Evolutionary conservation across 2,329 filamentous ascomycete species (phyloP), one percentile per base, ranked within the genome.

Genomic region (Immersiporthe knoxdaviesiana): DNA sequence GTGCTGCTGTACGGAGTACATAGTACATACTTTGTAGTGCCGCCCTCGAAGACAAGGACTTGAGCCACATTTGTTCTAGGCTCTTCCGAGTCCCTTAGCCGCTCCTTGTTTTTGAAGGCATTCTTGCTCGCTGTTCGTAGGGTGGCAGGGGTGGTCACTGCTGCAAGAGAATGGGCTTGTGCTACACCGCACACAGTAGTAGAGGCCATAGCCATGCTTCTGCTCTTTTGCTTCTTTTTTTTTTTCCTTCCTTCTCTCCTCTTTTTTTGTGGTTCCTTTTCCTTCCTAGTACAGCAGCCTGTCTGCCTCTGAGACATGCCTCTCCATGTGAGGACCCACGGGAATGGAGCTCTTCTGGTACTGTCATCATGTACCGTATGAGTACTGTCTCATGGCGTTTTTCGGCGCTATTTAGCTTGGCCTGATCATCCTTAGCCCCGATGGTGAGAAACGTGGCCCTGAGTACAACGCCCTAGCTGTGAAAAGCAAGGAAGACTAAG

Each of bases 11-110:
- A 6, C n/a, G n/a, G n/a, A n/a, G n/a, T n/a, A n/a, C n/a, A n/a
- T n/a, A n/a, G n/a, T n/a, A n/a, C n/a, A n/a, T n/a, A n/a, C n/a
- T n/a, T n/a, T n/a, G n/a, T n/a, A n/a, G n/a, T n/a, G n/a, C 37
- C 56, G 37, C 30, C 35, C 54, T 65, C 65, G 52, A 67, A 30
- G 65, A 63, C 58, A 21, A 68, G 54, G 65, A 67, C 70, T 72
- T 72, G 71, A 73, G 72, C 72, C 72, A 73, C 72, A 73, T 27
- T 73, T 71, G 68, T 72, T 73, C 72, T 72, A 72, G 72, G 69
- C 72, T 64, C 59, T 41, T 63, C 60, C 60, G 21, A 58, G 44
- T 35, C 63, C 35, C 35, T n/a, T 21, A 18, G 56, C n/a, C 6
- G 52, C 27, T 27, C 52, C 52, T 56, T 56, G 52, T 32, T 35